Percentiles rank a stretch among this genome's conserved stretches.
phyloP scores from a whole-genome alignment of 257 asterid species.

The Gentiana macrophylla region DNA sequence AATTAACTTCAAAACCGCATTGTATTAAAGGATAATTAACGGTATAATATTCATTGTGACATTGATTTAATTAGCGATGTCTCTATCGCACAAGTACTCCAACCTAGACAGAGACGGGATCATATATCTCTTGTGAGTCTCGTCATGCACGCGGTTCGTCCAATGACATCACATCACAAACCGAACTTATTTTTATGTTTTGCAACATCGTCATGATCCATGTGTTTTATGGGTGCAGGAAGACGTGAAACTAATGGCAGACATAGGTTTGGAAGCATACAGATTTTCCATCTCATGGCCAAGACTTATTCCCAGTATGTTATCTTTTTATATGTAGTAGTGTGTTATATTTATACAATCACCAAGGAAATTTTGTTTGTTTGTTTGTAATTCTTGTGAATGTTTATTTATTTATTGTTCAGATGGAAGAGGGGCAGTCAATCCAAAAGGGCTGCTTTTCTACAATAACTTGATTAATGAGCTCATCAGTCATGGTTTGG shows the following conservation, averaged over 20 bases:
- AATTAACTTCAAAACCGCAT: too few species aligned
- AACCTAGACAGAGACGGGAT: too few species aligned
- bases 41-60: too few species aligned
- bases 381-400: neutral
- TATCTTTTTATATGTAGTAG: constrained; percentile 4
- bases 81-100: too few species aligned
- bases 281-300: constrained; percentile 27
- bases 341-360: too few species aligned
- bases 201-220: too few species aligned
- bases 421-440: constrained; percentile 25
- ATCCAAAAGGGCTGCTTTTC: constrained; percentile 31
- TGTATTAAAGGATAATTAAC: too few species aligned
- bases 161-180: too few species aligned
- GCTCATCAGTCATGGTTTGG: constrained; percentile 25
- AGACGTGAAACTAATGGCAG: constrained; percentile 18
- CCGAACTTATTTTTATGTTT: too few species aligned
- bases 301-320: constrained; percentile 22
- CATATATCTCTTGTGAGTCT: too few species aligned
- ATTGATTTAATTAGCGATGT: too few species aligned
- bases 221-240: constrained; percentile 9
- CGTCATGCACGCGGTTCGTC: too few species aligned
- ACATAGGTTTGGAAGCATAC: constrained; percentile 14
- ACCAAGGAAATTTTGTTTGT: neutral
- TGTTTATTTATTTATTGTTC: neutral
- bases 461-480: constrained; percentile 49